Evolutionary conservation across 2,329 filamentous ascomycete genomes (phyloP), one percentile per base, ranked within the genome.

Genomic region (Ophiocordyceps camponoti-leonardi): DNA sequence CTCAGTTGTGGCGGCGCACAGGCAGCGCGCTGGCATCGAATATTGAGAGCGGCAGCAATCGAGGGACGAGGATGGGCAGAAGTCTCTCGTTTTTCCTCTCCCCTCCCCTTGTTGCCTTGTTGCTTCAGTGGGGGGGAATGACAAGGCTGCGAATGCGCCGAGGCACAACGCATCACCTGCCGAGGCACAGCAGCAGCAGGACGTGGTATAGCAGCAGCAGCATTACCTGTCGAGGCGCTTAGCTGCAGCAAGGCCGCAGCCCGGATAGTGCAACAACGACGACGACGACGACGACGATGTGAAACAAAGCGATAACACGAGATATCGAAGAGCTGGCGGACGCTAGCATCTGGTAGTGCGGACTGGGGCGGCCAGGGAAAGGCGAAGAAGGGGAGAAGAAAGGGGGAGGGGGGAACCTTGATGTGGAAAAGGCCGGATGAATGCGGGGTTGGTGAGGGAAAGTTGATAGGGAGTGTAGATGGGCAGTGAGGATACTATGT

Each of bases 1-100:
- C 48, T 49, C 10, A 55, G 52, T 49, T 56, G 49, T 57, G 59
- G 61, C 57, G 53, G 43, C 45, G 43, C 31, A 47, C 56, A 56
- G 58, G 60, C 47, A 56, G 58, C 60, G 56, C 52, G 53, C 54
- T 40, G 42, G 19, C 16, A 33, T 44, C 19, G 42, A 20, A 44
- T 14, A 14, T 13, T 28, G 19, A 11, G 23, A 19, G 6, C 18
- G 10, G 18, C 18, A n/a, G n/a, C n/a, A 5, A 19, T 19, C n/a
- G 31, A 23, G 31, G 31, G 31, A 33, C 12, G 31, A n/a, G n/a
- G 31, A 33, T 33, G 31, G n/a, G 35, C 35, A 39, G 18, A 39
- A n/a, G 7, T 19, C 26, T 28, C 7, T 28, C 26, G 26, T 28
- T 28, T 28, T 28, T 28, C 7, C 7, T 11, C 11, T 11, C 7